A percentile compares a stretch with the other conserved stretches of the same genome.
Conservation (phyloP, 129 eudicot species). For the Pittosporum tobira region DNA sequence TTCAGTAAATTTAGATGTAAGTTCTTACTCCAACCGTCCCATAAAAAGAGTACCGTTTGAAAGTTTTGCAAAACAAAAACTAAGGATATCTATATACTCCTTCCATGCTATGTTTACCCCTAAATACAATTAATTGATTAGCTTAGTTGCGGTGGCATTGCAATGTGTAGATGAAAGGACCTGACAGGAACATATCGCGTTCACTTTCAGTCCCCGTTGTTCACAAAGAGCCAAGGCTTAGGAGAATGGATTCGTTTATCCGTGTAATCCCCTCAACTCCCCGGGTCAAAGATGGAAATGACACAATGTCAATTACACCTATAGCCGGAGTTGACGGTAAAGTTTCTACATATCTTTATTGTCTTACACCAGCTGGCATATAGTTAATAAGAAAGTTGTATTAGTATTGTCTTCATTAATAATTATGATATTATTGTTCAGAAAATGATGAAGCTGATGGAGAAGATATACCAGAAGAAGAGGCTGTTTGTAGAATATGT, state of each 20-base stretch:
- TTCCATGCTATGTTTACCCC: too few relatives aligned
- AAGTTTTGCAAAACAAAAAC: too few relatives aligned
- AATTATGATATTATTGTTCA: conserved; percentile 11
- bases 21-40: too few relatives aligned
- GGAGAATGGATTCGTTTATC: conserved; percentile 49
- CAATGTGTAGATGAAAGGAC: conserved; percentile 46
- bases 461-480: conserved; percentile 91
- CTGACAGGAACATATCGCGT: conserved; percentile 37
- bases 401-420: neutral
- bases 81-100: too few relatives aligned
- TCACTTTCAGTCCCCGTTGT: conserved; percentile 63
- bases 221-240: conserved; percentile 31
- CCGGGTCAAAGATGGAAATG: conserved; percentile 31
- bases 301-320: conserved; percentile 15
- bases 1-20: conserved; percentile 39
- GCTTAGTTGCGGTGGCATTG: too few relatives aligned
- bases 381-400: neutral
- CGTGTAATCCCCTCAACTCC: conserved; percentile 73
- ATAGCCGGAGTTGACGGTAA: conserved; percentile 18
- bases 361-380: conserved; percentile 3
- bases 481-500: conserved; percentile 90
- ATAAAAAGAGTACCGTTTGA: too few relatives aligned
- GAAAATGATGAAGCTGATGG: conserved; percentile 48
- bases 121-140: too few relatives aligned
- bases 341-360: neutral